Evolutionary conservation across 257 asterid species (phyloP), one percentile per base, ranked within the genome.

Genomic region (Solanum sejunctum): DNA sequence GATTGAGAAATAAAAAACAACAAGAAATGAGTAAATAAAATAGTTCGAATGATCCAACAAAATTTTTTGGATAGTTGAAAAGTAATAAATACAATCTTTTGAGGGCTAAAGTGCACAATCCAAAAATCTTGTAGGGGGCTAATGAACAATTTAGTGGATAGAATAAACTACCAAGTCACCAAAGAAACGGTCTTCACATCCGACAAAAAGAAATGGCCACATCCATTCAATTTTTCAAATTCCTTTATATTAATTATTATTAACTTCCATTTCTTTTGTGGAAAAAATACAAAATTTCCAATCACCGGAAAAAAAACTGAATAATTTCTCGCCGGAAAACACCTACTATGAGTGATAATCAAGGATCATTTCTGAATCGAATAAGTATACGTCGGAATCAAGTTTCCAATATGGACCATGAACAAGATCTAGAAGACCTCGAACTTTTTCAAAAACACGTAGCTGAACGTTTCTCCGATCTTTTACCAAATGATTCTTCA

Each of bases 311-410:
- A 69, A 18, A 69, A 41, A 55, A 16, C 52, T 12, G n/a, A 13
- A 26, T 28, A 20, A 9, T 8, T 16, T 21, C 26, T 39, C 20
- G 18, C 20, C 10, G 13, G n/a, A 58, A 39, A 12, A 69, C 81
- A 84, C 10, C 57, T 36, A 36, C 41, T 36, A 95, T 95, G 9
- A 57, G 89, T 7, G 93, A 93, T 43, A 93, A 86, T 23, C 97
- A 91, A 87, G 88, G 91, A 32, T 94, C 97, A 9, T 94, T 94
- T 90, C 92, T 94, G 82, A 93, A 95, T 92, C 97, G 97, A 83
- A 94, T 96, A 5, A 96, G 99, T 93, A 94, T 96, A 88, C 98
- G 99, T 56, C 95, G 99, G 55, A 94, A 90, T 86, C 97, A 93
- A 86, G 88, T 94, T 86, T 78, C 82, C 5, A 54, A 91, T 84